Base-by-base conservation (phyloP, 2,329 filamentous ascomycete species). In the Penicillium hesseltinei region DNA sequence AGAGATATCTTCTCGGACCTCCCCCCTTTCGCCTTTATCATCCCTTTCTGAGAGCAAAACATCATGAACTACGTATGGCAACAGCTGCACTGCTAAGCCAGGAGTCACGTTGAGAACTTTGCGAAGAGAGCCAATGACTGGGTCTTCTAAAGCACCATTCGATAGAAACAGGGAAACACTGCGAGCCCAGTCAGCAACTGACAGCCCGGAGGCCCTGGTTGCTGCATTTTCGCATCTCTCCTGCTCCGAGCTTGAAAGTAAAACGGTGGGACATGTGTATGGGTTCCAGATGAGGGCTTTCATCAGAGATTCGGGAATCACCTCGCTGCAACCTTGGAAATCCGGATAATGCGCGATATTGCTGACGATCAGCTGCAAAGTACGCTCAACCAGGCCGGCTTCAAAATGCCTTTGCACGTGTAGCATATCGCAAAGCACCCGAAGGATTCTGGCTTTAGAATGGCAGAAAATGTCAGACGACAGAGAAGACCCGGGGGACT, bases 31-130 rank as follows among this genome's bases (percentile, higher is more conserved):
- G 61, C 85, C 82, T 31, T 87, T 82, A 36, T 81, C 80, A 29
- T 88, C 82, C n/a, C 83, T 75, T 66, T 93, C 88, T 40, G 84
- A 82, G 1, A 86, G 78, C 0, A 99, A 80, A 17, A 92, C 86
- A 42, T 96, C 79, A 73, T 99, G 95, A 3, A 96, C 78, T 52
- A 97, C 83, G 63, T 90, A 95, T 0, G 92, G 92, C 49, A 97
- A 88, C 0, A 91, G 80, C 42, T 86, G 83, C 59, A 87, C 83
- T 0, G 92, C 88, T 68, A 97, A 86, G 0, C 84, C 83, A 40
- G 84, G 81, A 27, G 93, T 84, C 13, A 82, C 80, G 13, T 78
- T 73, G 5, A 97, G 77, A 39, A 94, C 82, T 5, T 84, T 83
- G 2, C 83, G 79, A 25, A 97, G 75, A 2, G 88, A 83, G 11